Evolutionary conservation across 2,329 filamentous ascomycete genomes (phyloP).

Genomic region (Xylariomycetidae sp.): DNA sequence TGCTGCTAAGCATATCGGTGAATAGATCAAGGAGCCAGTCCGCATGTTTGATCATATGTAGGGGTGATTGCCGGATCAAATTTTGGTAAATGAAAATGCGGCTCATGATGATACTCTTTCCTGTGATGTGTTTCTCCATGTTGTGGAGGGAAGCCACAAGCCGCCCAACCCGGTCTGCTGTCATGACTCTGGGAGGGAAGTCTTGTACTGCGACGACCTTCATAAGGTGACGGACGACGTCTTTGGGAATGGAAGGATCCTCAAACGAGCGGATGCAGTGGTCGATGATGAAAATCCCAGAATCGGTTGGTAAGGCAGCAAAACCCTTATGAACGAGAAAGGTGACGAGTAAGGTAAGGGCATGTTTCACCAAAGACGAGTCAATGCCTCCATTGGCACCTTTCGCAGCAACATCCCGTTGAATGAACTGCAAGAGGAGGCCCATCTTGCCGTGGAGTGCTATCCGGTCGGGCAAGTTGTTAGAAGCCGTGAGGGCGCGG

Average conservation of each 20-base stretch:
- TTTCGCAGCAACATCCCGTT: conserved; percentile 67
- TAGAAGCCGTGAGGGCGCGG: conserved; percentile 71
- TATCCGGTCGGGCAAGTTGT: conserved; percentile 70
- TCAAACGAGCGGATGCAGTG: conserved; percentile 70
- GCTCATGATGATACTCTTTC: conserved; percentile 74
- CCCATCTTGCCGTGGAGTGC: conserved; percentile 71
- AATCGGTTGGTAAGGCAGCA: conserved; percentile 68
- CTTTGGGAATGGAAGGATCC: conserved; percentile 64
- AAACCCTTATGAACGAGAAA: conserved; percentile 72
- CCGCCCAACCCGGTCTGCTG: conserved; percentile 59
- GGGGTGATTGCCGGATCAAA: conserved; percentile 64
- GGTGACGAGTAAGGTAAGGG: conserved; percentile 69
- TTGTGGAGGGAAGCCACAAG: conserved; percentile 65
- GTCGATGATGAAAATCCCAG: conserved; percentile 74
- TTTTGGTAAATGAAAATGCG: conserved; percentile 74
- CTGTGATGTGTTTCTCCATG: conserved; percentile 67
- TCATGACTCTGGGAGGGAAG: conserved; percentile 71
- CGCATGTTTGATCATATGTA: conserved; percentile 62
- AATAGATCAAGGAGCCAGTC: conserved; percentile 83
- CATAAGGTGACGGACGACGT: conserved; percentile 72
- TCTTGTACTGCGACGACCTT: conserved; percentile 75
- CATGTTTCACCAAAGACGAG: conserved; percentile 66
- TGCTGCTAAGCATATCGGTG: conserved; percentile 69
- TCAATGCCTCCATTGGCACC: conserved; percentile 52
- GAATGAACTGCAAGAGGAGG: conserved; percentile 73